phyloP scores from a whole-genome alignment of 176 grass and related monocot species.

The Eragrostis nindensis region DNA sequence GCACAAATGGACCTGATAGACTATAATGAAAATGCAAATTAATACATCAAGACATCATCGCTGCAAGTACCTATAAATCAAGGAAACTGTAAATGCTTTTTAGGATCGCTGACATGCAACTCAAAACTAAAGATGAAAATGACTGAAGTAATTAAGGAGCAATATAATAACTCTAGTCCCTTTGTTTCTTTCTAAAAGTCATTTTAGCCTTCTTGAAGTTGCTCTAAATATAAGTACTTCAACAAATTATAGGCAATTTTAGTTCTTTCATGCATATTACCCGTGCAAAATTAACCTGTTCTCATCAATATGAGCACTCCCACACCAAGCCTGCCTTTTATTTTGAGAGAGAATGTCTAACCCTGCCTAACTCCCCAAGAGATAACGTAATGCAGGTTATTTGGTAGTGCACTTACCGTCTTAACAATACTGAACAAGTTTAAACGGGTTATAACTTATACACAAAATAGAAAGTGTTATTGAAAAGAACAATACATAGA shows the following conservation, averaged over 20 bases:
- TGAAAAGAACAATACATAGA: background rate
- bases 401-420: background rate
- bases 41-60: background rate
- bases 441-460: background rate
- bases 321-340: background rate
- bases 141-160: background rate
- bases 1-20: conserved; percentile 90
- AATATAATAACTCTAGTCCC: background rate
- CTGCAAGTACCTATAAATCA: background rate
- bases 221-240: background rate
- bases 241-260: background rate
- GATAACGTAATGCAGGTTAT: background rate
- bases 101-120: background rate
- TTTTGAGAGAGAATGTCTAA: background rate
- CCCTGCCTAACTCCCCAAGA: background rate
- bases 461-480: background rate
- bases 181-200: background rate
- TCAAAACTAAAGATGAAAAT: conserved; percentile 14
- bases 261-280: background rate
- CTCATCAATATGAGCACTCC: background rate
- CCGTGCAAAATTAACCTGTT: background rate
- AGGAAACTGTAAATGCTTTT: background rate
- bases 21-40: conserved; percentile 66
- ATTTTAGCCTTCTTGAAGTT: background rate
- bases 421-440: background rate